phyloP scores from a whole-genome alignment of 306 rosid genomes.

The Citrullus amarus region DNA sequence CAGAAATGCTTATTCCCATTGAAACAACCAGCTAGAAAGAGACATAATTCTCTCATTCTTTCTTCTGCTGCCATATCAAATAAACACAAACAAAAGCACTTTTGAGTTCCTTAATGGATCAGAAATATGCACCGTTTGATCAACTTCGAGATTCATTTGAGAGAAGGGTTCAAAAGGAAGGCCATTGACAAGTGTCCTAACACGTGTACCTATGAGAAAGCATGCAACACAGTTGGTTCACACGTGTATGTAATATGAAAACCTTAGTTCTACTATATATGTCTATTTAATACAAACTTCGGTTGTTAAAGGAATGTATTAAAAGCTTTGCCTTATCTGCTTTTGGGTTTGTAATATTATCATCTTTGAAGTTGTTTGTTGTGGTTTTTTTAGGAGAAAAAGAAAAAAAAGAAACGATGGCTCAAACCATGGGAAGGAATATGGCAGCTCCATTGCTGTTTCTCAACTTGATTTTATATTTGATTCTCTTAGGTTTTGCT shows the following conservation, averaged over 20 bases:
- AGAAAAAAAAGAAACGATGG: slow-evolving; percentile 30
- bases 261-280: neutral
- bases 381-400: neutral
- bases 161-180: neutral
- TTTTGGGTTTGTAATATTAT: neutral
- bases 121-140: neutral
- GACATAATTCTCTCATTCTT: neutral
- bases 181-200: neutral
- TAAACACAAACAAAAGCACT: neutral
- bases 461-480: slow-evolving; percentile 72
- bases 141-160: neutral
- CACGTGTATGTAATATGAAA: neutral
- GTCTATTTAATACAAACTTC: neutral
- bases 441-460: slow-evolving; percentile 76
- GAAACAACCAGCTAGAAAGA: no score
- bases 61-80: neutral
- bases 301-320: neutral
- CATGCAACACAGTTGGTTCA: neutral
- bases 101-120: neutral
- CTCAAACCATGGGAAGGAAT: slow-evolving; percentile 57
- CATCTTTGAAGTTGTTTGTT: neutral
- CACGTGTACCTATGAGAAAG: neutral
- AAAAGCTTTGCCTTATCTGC: neutral
- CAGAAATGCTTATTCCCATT: neutral
- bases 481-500: slow-evolving; percentile 66